Evolutionary conservation across 805 yeast species (phyloP), one percentile per base, ranked within the genome.

Genomic region (Ogataea methylovora): DNA sequence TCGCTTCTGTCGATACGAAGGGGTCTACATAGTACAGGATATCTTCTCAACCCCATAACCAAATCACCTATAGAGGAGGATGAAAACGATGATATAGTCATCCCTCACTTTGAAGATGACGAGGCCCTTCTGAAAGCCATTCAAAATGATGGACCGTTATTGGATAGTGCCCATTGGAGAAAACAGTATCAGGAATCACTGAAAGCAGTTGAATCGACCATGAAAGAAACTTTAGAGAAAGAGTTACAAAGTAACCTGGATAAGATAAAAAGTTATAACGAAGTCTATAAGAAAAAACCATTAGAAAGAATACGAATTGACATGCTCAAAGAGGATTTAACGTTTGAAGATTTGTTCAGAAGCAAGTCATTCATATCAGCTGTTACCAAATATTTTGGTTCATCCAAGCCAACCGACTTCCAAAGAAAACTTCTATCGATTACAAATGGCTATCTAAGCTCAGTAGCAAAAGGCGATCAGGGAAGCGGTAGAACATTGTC

Each of bases 401-500:
- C 44, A 3, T 22, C 32, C 7, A 24, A 18, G 9, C 53, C 59
- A 9, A 56, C 62, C 5, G 48, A 51, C 5, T 52, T 48, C 24
- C 64, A 60, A 31, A 45, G 45, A 23, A 40, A 55, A 24, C 33
- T 58, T 8, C 39, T 53, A 18, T 44, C 60, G 0, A 34, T 58
- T 14, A 39, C 52, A 27, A 36, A 45, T 2, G 48, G 53, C 1
- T 34, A 34, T 22, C 32, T 56, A 19, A 56, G 62, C 27, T 44
- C 61, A 2, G 34, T 60, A 2, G 54, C 60, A 1, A 49, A 54
- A 17, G 55, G 54, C 4, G 49, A 52, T 4, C 49, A 45, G 12
- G 63, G 63, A 1, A 39, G 48, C 14, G 66, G 66, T 11, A 45
- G 43, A 24, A 45, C 60, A 1, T 26, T 48, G n/a, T 42, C 56